Evolutionary conservation across 78 protist genomes (phyloP), one percentile per base, ranked within the genome.

Genomic region (Speleostelium caveatum): DNA sequence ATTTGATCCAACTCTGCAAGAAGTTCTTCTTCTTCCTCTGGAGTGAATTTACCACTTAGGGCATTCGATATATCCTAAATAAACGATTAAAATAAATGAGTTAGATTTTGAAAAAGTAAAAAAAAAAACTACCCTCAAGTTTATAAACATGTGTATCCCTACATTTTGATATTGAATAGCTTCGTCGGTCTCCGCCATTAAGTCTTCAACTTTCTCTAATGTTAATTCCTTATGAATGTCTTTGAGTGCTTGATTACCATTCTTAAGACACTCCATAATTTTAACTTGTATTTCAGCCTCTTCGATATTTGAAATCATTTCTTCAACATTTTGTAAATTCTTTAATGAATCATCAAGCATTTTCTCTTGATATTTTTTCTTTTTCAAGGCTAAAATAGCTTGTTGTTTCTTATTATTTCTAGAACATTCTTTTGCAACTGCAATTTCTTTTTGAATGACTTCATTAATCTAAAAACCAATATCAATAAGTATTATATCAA

Each of bases 101-200:
- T n/a, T n/a, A n/a, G n/a, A n/a, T n/a, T n/a, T n/a, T n/a, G n/a
- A n/a, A n/a, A n/a, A n/a, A n/a, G n/a, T n/a, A n/a, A n/a, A n/a
- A n/a, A n/a, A 19, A 68, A 10, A 68, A 30, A 26, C 7, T 68
- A 28, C 21, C 12, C 28, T 63, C n/a, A 36, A 16, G 58, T 16
- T 63, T 8, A 63, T 32, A 12, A 63, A 16, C n/a, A 28, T 33
- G 86, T 24, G 14, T 3, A 68, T 75, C 56, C 30, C 6, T 79
- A 73, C 96, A 61, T 94, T 61, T 71, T 92, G 98, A 62, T 94
- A 94, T n/a, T 36, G 96, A 24, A 86, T 89, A 26, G 98, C 96
- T 21, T 96, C 98, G 17, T 51, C 75, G 0, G 95, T 94, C 30
- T 96, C 98, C 28, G 58, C 95, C 98, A 96, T 96, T 19, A 96